phyloP scores from a whole-genome alignment of 129 eudicot genomes.

The Oenanthe sinensis region DNA sequence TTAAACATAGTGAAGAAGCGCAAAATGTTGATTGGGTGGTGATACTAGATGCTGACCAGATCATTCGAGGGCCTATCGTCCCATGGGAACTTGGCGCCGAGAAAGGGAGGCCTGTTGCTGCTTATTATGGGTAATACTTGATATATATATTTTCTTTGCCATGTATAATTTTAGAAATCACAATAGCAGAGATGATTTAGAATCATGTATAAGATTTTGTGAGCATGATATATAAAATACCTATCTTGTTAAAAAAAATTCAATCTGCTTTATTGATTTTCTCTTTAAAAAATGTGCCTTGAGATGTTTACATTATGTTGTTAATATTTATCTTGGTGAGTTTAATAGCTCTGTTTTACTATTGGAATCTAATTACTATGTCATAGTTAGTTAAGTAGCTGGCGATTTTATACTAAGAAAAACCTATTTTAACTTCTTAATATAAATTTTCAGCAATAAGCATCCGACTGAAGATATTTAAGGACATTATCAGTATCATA shows the following conservation, averaged over 20 bases:
- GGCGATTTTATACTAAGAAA: neutral
- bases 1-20: constrained; percentile 76
- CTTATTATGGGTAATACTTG: constrained; percentile 68
- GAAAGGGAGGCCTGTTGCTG: constrained; percentile 95
- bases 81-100: constrained; percentile 97
- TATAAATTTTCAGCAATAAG: neutral
- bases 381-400: neutral
- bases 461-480: neutral
- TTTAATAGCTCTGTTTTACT: neutral
- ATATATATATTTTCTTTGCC: neutral
- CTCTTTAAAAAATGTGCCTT: neutral
- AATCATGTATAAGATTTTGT: neutral
- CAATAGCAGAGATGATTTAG: neutral
- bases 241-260: neutral
- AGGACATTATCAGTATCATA: neutral
- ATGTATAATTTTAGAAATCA: neutral
- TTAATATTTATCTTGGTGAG: neutral
- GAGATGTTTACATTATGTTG: neutral
- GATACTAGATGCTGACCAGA: constrained; percentile 91
- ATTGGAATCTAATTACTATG: neutral
- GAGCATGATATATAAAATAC: neutral
- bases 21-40: constrained; percentile 96
- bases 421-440: neutral
- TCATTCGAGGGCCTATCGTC: constrained; percentile 85
- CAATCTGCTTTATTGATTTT: neutral